Evolutionary conservation across 306 rosid species (phyloP), one percentile per base, ranked within the genome.

Genomic region (Prunus fruticosa): DNA sequence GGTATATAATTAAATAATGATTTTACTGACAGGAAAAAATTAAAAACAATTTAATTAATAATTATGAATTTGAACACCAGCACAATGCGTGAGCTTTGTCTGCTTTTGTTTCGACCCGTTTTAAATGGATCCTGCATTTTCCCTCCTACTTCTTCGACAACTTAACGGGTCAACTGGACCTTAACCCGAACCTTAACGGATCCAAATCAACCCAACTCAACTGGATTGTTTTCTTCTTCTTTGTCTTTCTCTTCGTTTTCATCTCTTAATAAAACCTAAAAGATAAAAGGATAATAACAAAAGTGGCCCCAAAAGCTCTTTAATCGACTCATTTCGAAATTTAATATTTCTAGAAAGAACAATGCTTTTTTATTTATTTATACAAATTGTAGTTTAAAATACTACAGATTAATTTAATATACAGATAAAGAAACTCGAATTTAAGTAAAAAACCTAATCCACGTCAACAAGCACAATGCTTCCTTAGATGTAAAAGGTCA

Each of bases 381-480:
- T 0, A 34, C 8, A 34, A 5, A 34, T 0, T 0, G 41, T 34
- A 34, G 8, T 34, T 34, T 34, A 34, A 5, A 34, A 5, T 5
- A 34, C 0, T 32, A 32, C 0, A 34, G 0, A 5, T 34, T 34
- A 34, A 34, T 34, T 34, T 34, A 34, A 34, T 6, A 0, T 34
- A 34, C 8, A 34, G 0, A 34, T 34, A 34, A 34, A 0, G 0
- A 0, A 1, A 6, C 0, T 34, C 41, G 8, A 34, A 6, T 34
- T 34, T 34, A 34, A 0, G 2, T 5, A 1, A 34, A 34, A 34
- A 5, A 34, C 8, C 0, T 34, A 34, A 34, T 32, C 2, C 8
- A 6, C 38, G 8, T 34, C 41, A 1, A 34, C 41, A 5, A 34
- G 8, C 41, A 5, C 41, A 34, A 34, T 34, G 8, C 41, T 34